Evolutionary conservation across 306 rosid species (phyloP).

Genomic region (Vigna unguiculata): DNA sequence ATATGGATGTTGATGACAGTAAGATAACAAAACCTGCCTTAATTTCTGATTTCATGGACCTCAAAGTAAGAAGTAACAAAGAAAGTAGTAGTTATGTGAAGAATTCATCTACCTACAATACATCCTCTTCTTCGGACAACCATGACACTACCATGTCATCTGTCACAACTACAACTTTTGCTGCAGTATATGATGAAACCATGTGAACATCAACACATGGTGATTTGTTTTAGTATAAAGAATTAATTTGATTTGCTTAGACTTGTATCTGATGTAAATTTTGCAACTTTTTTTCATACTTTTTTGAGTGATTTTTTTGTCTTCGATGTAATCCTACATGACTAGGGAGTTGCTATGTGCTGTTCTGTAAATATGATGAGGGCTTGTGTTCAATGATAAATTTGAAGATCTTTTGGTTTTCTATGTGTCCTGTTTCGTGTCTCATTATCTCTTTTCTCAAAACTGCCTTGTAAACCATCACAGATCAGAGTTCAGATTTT

Average conservation of each 20-base stretch:
- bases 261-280: conserved; percentile 47
- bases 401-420: conserved; percentile 3
- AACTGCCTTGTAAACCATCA: background rate
- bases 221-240: background rate
- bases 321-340: conserved; percentile 5
- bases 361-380: conserved; percentile 43
- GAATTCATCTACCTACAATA: conserved; percentile 42
- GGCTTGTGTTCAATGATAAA: conserved; percentile 35
- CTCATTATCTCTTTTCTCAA: background rate
- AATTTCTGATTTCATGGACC: conserved; percentile 88
- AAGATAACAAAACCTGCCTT: conserved; percentile 83
- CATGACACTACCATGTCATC: conserved; percentile 56
- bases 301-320: background rate
- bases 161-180: conserved; percentile 52
- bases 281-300: conserved; percentile 22
- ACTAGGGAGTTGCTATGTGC: conserved; percentile 29
- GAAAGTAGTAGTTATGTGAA: conserved; percentile 38
- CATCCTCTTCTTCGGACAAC: conserved; percentile 57
- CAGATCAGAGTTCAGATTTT: no score
- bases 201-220: conserved; percentile 33
- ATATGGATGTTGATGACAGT: conserved; percentile 52
- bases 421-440: background rate
- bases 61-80: conserved; percentile 55
- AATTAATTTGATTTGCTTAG: conserved; percentile 39
- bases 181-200: conserved; percentile 50